Base-by-base conservation (phyloP, 441 rosid species). In the Pelargonium australe region DNA sequence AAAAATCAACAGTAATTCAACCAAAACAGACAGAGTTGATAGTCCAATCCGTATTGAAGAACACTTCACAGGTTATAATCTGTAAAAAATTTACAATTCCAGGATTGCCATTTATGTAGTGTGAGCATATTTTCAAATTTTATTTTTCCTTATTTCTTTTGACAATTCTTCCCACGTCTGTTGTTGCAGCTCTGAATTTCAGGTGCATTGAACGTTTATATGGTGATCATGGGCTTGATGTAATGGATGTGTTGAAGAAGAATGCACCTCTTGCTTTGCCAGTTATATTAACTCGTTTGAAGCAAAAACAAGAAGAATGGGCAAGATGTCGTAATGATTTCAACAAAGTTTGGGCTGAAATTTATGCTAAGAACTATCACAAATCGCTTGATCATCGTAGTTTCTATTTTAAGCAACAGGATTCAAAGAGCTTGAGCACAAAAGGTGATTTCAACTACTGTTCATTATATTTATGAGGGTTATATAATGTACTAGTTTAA, bases 271-370 rank as follows among this genome's bases (percentile, higher is more conserved):
- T 86, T 80, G 98, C 95, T 82, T 79, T 92, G 81, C 99, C 99
- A 0, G 92, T 92, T 66, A 85, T 95, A 80, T 81, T 92, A 79
- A 92, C 89, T 62, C 97, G 99, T 64, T 76, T 95, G 83, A 95
- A 95, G 85, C 98, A 95, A 85, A 95, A 92, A 81, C 97, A 92
- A 82, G 98, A 92, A 78, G 98, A 95, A 78, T 95, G 98, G 99
- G 85, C 87, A 44, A 90, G 77, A 78, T 92, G 99, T 77, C 99
- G 96, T 65, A 70, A 90, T 73, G 99, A 95, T 77, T 92, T 92
- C 69, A 90, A 88, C 82, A 92, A 95, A 85, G 98, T 95, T 68
- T 95, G 99, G 99, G 92, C 97, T 70, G 98, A 95, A 73, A 89
- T 95, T 68, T 92, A 92, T 76, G 73, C 95, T 44, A 95, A 92